Conservation (phyloP, 2,329 filamentous ascomycete genomes). For the Nannizzia gypsea region DNA sequence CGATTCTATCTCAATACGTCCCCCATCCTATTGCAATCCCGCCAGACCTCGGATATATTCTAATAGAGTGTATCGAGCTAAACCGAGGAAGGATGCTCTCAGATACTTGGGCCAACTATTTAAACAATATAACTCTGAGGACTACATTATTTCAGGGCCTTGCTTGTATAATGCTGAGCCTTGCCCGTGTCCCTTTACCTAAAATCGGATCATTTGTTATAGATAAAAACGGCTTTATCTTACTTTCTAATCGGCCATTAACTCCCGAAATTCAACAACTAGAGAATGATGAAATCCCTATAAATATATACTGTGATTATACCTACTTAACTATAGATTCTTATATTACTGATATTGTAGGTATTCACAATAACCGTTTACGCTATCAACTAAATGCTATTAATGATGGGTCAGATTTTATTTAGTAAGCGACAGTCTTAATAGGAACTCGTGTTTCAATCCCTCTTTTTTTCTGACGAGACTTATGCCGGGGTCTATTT, state of each 20-base stretch:
- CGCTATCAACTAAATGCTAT: constrained; percentile 20
- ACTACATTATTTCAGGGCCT: constrained; percentile 17
- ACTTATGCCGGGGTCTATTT: constrained; percentile 22
- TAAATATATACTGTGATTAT: constrained; percentile 17
- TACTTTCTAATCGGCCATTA: constrained; percentile 19
- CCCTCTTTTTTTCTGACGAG: constrained; percentile 12
- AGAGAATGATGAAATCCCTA: constrained; percentile 21
- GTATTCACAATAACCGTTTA: constrained; percentile 20
- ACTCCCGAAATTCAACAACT: constrained; percentile 17
- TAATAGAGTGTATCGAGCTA: constrained; percentile 17
- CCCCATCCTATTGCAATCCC: background rate
- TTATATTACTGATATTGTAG: constrained; percentile 20
- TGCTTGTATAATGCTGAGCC: constrained; percentile 15
- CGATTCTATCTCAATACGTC: background rate
- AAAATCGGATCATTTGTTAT: constrained; percentile 27
- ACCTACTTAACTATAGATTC: constrained; percentile 19
- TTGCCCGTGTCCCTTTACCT: constrained; percentile 17
- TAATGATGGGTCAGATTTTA: constrained; percentile 12
- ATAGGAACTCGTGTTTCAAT: constrained; percentile 25
- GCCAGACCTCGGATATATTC: constrained; percentile 8
- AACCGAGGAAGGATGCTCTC: constrained; percentile 18
- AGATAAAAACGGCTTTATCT: constrained; percentile 18
- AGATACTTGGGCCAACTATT: constrained; percentile 14
- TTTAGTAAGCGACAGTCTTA: no score
- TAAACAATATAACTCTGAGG: constrained; percentile 12